Evolutionary conservation across 768 basidiomycete genomes (phyloP), one percentile per base, ranked within the genome.

Genomic region (Boletus sensibilis): DNA sequence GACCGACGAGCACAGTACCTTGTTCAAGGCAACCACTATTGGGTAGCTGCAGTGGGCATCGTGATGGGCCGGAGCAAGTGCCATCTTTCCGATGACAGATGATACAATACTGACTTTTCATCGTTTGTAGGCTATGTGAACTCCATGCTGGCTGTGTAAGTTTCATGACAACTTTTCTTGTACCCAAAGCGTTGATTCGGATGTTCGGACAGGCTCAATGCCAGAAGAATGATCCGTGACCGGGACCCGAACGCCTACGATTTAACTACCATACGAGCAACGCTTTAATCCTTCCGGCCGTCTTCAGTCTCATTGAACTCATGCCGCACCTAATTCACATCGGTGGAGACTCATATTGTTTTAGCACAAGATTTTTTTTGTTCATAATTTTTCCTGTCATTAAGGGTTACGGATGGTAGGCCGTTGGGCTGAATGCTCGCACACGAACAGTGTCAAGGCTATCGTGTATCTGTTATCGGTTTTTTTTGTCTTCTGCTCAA

Each of bases 101-200:
- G 12, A 29, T 20, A 41, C 3, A 3, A 41, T 33, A 6, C 41
- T 62, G 53, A 52, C 45, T 5, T 10, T 16, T 31, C 4, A 10
- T 29, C 12, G 2, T 13, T 21, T 38, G 23, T 20, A 58, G 62
- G 56, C 11, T 58, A 63, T 16, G 53, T 62, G 43, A 62, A 58
- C 41, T 62, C 61, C 10, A 55, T 62, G 61, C 9, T 63, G 8
- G 56, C 56, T 2, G 56, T 58, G 60, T 58, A 31, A 52, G 60
- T 58, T 9, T 10, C 35, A 2, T 23, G n/a, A 33, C 20, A 25
- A 14, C 13, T 31, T 23, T 21, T 40, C 21, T 16, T n/a, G 13
- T 41, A 23, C 18, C 3, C 9, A 7, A 10, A 11, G 23, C 11
- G 2, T 23, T 13, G n/a, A 42, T 7, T 10, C 13, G 14, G 27